Base-by-base conservation (phyloP, 306 rosid genomes). In the Quercus bicolor region DNA sequence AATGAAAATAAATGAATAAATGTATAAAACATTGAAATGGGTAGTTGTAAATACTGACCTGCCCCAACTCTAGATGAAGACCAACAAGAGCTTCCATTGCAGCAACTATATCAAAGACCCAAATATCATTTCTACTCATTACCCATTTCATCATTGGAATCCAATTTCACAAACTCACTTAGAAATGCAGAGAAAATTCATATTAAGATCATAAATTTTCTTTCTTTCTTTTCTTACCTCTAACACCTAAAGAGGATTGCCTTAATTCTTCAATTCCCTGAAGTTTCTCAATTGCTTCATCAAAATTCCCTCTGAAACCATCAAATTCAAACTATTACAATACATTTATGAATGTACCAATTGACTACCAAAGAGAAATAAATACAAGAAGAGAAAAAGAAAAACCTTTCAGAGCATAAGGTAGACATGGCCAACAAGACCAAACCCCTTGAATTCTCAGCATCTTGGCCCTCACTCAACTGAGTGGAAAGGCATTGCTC, bases 51-150 rank as follows among this genome's bases (percentile, higher is more conserved):
- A 73, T 20, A 85, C 73, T 81, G 76, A 95, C 99, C 96, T 84
- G 85, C 71, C 88, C 88, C 82, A 85, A 37, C 85, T 87, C 92
- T 54, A 95, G 86, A 88, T 87, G 86, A 85, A 90, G 90, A 64
- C 96, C 99, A 74, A 86, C 98, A 79, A 86, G 90, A 79, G 97
- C 94, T 86, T 95, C 99, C 80, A 86, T 68, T 3, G 97, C 97
- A 64, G 94, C 93, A 91, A 93, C 99, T 95, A 75, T 77, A 78
- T 75, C 40, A 84, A 80, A 80, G 61, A 48, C 29, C 80, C 83
- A 70, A 9, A 83, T 13, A 72, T 16, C 40, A 72, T 62, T 16
- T 76, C 56, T 19, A 73, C 74, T 77, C 74, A 48, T 66, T 56
- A 74, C 51, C 55, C 56, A 16, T 19, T 45, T 56, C n/a, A 60